phyloP scores from a whole-genome alignment of 371 early-diverging fungal genomes.

The Actinomortierella wolfii region DNA sequence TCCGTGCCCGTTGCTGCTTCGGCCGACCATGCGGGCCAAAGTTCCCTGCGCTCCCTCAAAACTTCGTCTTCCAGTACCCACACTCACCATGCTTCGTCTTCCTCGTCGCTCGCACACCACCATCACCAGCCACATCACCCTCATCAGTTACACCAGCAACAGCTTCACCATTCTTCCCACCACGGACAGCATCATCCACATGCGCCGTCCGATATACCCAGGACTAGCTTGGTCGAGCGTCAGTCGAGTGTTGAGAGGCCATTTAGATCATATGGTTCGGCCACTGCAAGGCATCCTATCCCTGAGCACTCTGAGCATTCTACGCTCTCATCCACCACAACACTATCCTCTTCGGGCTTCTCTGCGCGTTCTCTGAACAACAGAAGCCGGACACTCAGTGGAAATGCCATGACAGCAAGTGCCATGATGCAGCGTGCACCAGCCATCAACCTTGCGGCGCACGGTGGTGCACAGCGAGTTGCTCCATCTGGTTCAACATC shows the following conservation, averaged over 20 bases:
- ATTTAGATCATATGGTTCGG: too few relatives aligned
- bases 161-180: neutral
- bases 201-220: too few relatives aligned
- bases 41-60: slow-evolving; percentile 1
- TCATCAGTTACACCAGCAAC: slow-evolving; percentile 6
- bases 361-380: too few relatives aligned
- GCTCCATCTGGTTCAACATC: slow-evolving; percentile 5
- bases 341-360: too few relatives aligned
- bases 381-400: slow-evolving; percentile 26
- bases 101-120: neutral
- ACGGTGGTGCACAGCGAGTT: slow-evolving; percentile 38
- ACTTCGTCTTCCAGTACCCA: neutral
- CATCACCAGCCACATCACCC: neutral
- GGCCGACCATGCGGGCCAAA: slow-evolving; percentile 1
- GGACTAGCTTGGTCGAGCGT: too few relatives aligned
- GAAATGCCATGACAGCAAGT: slow-evolving; percentile 13
- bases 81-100: slow-evolving; percentile 3
- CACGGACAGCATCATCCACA: slow-evolving; percentile 13
- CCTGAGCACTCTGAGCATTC: too few relatives aligned
- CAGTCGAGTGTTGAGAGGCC: too few relatives aligned
- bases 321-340: too few relatives aligned
- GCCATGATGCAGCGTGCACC: slow-evolving; percentile 31
- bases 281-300: too few relatives aligned
- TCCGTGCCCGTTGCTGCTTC: slow-evolving; percentile 15
- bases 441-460: slow-evolving; percentile 31